Base-by-base conservation (phyloP, 768 basidiomycete genomes). In the Coprinopsis sp. region DNA sequence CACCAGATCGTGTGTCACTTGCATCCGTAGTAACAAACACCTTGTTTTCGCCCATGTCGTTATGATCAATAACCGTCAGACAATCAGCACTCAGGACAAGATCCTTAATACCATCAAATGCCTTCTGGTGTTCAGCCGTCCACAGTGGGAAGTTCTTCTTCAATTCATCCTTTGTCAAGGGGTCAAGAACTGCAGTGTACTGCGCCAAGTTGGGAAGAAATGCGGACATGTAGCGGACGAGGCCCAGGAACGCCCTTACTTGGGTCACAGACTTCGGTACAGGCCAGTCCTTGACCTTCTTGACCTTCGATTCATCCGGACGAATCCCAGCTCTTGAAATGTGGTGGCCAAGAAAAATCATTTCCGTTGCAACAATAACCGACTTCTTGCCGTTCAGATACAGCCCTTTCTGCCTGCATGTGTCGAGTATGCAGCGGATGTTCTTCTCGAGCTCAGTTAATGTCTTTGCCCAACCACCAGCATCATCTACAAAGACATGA, bases 21-120 rank as follows among this genome's bases (percentile, higher is more conserved):
- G 67, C 66, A 47, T 68, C 64, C 11, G 56, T 58, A 1, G 64
- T 62, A 2, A 69, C 57, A 43, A 66, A 69, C 22, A 69, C 63
- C 11, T 55, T 42, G 44, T 66, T 63, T 0, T 54, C 28, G 0
- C 56, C 58, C 1, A 51, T 54, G 21, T 56, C 51, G 0, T 39
- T 34, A 22, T 52, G 41, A 22, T 49, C 47, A 16, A 52, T 52
- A 14, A 42, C 27, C 1, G 51, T 52, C 3, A 52, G 14, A 30
- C 53, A 56, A 3, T 56, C 50, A 0, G 43, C 1, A 19, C 47
- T 45, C 1, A 51, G 16, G 3, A 56, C 57, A 11, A 55, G 21
- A 10, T 29, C 3, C 39, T 56, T 58, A 12, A 53, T 56, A 2
- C 24, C 36, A 12, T 49, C 34, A 34, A 54, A 53, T 1, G 54